phyloP scores from a whole-genome alignment of 116 monocot genomes.

The Zostera marina region DNA sequence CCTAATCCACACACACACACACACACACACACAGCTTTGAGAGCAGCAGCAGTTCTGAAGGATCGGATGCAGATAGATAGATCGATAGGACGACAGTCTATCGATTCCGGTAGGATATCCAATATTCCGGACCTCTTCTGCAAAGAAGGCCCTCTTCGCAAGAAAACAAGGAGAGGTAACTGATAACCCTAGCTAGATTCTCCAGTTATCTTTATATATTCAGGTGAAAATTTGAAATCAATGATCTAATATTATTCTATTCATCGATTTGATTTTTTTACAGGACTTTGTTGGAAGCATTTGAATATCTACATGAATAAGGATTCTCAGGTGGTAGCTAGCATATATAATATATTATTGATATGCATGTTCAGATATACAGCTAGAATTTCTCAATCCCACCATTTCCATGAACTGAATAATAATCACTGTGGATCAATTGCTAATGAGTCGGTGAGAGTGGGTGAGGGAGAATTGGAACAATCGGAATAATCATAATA shows the following conservation, averaged over 20 bases:
- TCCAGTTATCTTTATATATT: too few relatives aligned
- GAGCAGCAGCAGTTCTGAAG: constrained; percentile 12
- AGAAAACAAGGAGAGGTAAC: constrained; percentile 15
- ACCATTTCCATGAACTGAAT: too few relatives aligned
- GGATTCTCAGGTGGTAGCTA: constrained; percentile 4
- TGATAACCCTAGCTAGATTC: too few relatives aligned
- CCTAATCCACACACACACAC: too few relatives aligned
- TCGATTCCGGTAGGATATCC: background rate
- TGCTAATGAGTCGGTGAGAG: too few relatives aligned
- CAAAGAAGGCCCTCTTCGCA: constrained; percentile 9
- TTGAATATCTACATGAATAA: constrained; percentile 17
- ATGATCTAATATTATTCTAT: too few relatives aligned
- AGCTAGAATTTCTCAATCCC: too few relatives aligned
- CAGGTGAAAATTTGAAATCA: too few relatives aligned
- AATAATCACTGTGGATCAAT: too few relatives aligned
- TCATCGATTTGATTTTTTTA: background rate
- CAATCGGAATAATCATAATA: too few relatives aligned
- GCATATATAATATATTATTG: too few relatives aligned
- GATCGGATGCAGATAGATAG: constrained; percentile 6
- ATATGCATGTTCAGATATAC: background rate
- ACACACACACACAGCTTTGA: background rate
- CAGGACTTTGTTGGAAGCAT: constrained; percentile 6
- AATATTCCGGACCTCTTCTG: constrained; percentile 2
- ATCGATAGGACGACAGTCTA: background rate
- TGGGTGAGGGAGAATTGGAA: too few relatives aligned